Conservation (phyloP, 768 basidiomycete species). For the Mycena galericulata region DNA sequence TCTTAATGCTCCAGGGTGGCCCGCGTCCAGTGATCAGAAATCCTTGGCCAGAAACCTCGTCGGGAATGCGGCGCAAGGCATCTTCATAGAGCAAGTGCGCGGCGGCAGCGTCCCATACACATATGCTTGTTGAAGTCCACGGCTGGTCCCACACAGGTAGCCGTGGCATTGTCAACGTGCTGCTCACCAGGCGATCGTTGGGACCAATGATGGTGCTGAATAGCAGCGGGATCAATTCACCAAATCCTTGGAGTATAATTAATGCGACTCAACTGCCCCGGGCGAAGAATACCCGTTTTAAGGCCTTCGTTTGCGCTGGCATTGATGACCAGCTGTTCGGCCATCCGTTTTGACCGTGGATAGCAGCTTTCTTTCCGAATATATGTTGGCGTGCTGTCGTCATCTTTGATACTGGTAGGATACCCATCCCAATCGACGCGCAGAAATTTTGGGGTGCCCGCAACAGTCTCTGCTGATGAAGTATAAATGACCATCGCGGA, state of each 20-base stretch:
- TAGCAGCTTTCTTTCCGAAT: slow-evolving; percentile 57
- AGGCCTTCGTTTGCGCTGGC: slow-evolving; percentile 63
- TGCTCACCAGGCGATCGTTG: slow-evolving; percentile 46
- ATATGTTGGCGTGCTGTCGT: slow-evolving; percentile 58
- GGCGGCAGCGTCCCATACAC: slow-evolving; percentile 51
- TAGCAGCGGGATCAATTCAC: neutral
- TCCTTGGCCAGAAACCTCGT: slow-evolving; percentile 45
- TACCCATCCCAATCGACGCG: slow-evolving; percentile 42
- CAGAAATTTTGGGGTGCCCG: slow-evolving; percentile 53
- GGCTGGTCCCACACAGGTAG: slow-evolving; percentile 46
- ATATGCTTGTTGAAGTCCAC: slow-evolving; percentile 45
- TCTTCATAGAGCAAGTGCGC: slow-evolving; percentile 49
- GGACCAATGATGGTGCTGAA: slow-evolving; percentile 48
- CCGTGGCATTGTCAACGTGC: slow-evolving; percentile 45
- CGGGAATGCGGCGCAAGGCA: slow-evolving; percentile 40
- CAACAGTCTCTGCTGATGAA: slow-evolving; percentile 53
- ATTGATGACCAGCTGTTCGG: slow-evolving; percentile 64
- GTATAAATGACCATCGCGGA: slow-evolving; percentile 61
- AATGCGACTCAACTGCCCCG: slow-evolving; percentile 43
- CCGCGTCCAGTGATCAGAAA: slow-evolving; percentile 50
- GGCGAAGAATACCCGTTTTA: slow-evolving; percentile 54
- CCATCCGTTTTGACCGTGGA: slow-evolving; percentile 65
- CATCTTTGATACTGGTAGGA: slow-evolving; percentile 53
- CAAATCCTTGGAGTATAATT: neutral
- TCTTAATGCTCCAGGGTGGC: slow-evolving; percentile 44